Evolutionary conservation across 306 rosid genomes (phyloP).

Genomic region (Dryas octopetala): DNA sequence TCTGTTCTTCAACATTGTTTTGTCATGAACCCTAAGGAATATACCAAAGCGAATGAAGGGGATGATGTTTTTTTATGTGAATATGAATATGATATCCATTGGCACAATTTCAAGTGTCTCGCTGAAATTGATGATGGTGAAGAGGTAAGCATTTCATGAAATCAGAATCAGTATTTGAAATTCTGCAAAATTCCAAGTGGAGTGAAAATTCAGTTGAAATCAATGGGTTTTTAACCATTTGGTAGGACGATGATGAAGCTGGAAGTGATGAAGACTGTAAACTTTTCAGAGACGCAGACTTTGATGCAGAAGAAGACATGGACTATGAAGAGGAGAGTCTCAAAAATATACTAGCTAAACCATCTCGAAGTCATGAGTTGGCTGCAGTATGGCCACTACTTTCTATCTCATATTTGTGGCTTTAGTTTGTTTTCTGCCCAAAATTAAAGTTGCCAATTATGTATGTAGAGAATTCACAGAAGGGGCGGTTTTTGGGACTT

Average conservation of each 20-base stretch:
- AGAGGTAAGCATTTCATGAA: conserved; percentile 14
- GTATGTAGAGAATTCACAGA: conserved; percentile 59
- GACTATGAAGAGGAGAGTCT: conserved; percentile 64
- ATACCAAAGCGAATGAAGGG: conserved; percentile 71
- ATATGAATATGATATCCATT: too few species aligned
- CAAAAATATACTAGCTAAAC: conserved; percentile 38
- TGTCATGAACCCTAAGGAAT: too few species aligned
- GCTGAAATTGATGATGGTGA: too few species aligned
- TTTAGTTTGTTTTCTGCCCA: conserved; percentile 37
- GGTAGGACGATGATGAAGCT: conserved; percentile 57
- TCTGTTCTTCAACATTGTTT: conserved; percentile 70
- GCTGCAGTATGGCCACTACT: conserved; percentile 71
- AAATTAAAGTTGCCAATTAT: conserved; percentile 25
- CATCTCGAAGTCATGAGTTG: conserved; percentile 43
- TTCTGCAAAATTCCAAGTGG: neutral
- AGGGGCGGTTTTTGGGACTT: conserved; percentile 79
- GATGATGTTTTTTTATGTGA: conserved; percentile 91
- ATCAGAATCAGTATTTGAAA: conserved; percentile 8
- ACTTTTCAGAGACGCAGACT: conserved; percentile 44
- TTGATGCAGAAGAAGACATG: conserved; percentile 72
- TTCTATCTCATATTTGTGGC: conserved; percentile 21
- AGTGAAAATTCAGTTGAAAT: conserved; percentile 1
- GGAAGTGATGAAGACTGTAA: conserved; percentile 81
- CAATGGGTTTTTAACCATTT: conserved; percentile 25
- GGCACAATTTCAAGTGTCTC: too few species aligned